These are phyloP conservation scores for Fonsecaea multimorphosa DNA, from an alignment of 2,329 filamentous ascomycete species.

Conservation along the genomic window DNA sequence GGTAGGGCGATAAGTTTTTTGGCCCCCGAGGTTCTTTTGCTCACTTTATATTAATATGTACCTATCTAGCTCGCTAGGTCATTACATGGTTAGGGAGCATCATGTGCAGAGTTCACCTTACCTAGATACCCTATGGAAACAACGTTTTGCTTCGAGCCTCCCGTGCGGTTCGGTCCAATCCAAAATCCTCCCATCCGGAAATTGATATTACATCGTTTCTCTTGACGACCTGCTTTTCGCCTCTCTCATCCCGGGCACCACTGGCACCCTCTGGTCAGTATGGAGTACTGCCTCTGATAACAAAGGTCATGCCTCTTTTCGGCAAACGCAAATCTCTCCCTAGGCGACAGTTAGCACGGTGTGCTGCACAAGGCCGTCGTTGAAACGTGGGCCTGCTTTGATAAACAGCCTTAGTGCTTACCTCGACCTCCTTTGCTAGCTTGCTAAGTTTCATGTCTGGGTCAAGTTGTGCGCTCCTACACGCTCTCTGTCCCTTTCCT, in stretches of 20 bases:
- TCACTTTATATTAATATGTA: not conserved
- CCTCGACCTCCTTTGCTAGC: not conserved
- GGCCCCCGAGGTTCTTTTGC: constrained; percentile 11
- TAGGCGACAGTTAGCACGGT: not conserved
- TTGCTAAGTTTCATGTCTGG: not conserved
- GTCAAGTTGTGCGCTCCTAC: not conserved
- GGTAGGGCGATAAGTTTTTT: not conserved
- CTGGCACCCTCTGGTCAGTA: too few relatives aligned
- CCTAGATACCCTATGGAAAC: too few relatives aligned
- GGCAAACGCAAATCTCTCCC: not conserved
- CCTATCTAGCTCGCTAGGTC: too few relatives aligned
- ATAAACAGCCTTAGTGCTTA: not conserved
- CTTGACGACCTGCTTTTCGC: not conserved
- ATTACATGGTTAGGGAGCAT: too few relatives aligned
- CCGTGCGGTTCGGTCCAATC: not conserved
- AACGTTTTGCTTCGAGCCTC: not conserved
- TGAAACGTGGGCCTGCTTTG: not conserved
- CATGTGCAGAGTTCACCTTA: not conserved
- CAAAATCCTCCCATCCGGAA: not conserved
- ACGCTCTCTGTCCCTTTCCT: constrained; percentile 1
- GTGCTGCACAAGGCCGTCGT: not conserved
- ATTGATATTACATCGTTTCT: not conserved
- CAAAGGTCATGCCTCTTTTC: not conserved
- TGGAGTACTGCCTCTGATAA: not conserved
- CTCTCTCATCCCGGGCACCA: not conserved